Percentiles rank a stretch among this genome's conserved stretches.
Evolutionary conservation across 192 early-diverging fungal genomes (phyloP).

Genomic region (Coemansia sp.): DNA sequence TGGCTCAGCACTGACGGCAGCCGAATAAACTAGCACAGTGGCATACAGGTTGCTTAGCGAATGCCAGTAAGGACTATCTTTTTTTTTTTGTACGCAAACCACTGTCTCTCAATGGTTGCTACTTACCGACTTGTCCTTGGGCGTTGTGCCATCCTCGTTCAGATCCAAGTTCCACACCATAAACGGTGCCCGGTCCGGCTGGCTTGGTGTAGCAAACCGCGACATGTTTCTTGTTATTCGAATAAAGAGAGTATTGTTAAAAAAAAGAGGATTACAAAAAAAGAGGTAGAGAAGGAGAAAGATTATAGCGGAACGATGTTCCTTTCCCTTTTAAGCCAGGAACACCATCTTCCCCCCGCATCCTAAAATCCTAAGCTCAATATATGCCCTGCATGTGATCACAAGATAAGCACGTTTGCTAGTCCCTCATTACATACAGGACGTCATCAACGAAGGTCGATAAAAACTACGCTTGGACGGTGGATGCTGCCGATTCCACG

Average conservation of each 20-base stretch:
- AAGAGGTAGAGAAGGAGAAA: slow-evolving; percentile 1
- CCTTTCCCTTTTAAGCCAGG: slow-evolving; percentile 1
- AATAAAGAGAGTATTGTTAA: neutral
- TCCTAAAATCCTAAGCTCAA: slow-evolving; percentile 1
- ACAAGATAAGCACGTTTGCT: slow-evolving; percentile 6
- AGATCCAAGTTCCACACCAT: slow-evolving; percentile 57
- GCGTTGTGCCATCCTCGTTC: slow-evolving; percentile 53
- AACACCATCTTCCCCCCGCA: slow-evolving; percentile 1
- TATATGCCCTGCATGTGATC: neutral
- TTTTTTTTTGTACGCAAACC: too few species aligned
- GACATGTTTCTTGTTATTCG: slow-evolving; percentile 9
- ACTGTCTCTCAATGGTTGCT: neutral
- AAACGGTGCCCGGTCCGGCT: slow-evolving; percentile 48
- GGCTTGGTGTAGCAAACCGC: slow-evolving; percentile 40
- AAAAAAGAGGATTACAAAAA: neutral
- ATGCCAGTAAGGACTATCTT: neutral
- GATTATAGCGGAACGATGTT: neutral
- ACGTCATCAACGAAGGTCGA: neutral
- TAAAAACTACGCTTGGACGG: neutral
- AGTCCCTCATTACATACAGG: neutral
- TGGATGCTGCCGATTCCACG: neutral
- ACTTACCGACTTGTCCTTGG: slow-evolving; percentile 47
- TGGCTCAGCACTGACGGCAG: too few species aligned
- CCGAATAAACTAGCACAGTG: too few species aligned
- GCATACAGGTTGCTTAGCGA: neutral